Conservation (phyloP, 805 yeast species). For the Isabelozyma heimii region DNA sequence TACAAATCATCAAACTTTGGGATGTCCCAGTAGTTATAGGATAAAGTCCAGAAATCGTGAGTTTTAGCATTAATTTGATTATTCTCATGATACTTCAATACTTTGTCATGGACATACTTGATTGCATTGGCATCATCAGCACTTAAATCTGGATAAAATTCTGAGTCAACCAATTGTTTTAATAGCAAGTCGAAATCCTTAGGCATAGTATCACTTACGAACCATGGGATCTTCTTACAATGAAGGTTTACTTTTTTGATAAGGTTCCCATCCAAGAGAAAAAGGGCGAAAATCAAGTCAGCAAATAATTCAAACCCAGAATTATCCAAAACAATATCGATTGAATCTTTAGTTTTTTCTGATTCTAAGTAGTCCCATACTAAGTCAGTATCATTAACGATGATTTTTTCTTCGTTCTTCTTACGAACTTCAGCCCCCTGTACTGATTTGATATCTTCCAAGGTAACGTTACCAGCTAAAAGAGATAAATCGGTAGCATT, state of each 20-base stretch:
- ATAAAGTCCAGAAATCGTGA: conserved; percentile 85
- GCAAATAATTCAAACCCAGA: conserved; percentile 89
- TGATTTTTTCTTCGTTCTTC: conserved; percentile 73
- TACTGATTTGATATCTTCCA: conserved; percentile 85
- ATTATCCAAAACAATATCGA: conserved; percentile 87
- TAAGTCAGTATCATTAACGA: conserved; percentile 67
- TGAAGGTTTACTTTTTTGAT: conserved; percentile 69
- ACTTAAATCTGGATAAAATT: conserved; percentile 46
- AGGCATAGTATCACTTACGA: conserved; percentile 93
- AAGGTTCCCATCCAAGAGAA: conserved; percentile 61
- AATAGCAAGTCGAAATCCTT: conserved; percentile 68
- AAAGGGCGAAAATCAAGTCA: conserved; percentile 28
- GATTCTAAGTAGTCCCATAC: conserved; percentile 57
- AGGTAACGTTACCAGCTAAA: conserved; percentile 73
- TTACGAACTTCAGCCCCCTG: conserved; percentile 89
- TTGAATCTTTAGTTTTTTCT: conserved; percentile 39
- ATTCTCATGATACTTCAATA: conserved; percentile 15
- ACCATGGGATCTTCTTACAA: conserved; percentile 92
- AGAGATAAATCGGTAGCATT: conserved; percentile 94
- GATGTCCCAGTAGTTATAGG: conserved; percentile 72
- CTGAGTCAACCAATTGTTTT: conserved; percentile 50
- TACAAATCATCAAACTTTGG: conserved; percentile 63
- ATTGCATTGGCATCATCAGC: conserved; percentile 19
- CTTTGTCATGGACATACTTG: conserved; percentile 15
- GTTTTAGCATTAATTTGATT: conserved; percentile 33